Conservation (phyloP, 768 basidiomycete genomes). For the Trametes cubensis region DNA sequence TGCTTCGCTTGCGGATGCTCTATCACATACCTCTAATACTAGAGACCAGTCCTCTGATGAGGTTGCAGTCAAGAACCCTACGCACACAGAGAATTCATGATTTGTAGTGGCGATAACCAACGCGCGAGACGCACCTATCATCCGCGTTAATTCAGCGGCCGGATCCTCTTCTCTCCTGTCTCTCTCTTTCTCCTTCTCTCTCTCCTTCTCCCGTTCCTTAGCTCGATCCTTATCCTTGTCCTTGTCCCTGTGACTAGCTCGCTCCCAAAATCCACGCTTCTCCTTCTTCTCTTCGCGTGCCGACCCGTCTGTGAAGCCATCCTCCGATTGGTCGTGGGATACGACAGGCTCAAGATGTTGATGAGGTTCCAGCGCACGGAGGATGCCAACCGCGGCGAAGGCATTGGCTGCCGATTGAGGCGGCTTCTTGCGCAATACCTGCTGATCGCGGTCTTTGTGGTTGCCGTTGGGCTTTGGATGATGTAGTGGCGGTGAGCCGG, state of each 20-base stretch:
- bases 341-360: slow-evolving; percentile 28
- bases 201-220: slow-evolving; percentile 42
- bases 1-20: slow-evolving; percentile 69
- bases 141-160: slow-evolving; percentile 60
- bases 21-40: slow-evolving; percentile 84
- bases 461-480: slow-evolving; percentile 19
- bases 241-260: slow-evolving; percentile 34
- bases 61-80: slow-evolving; percentile 76
- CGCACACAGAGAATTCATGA: background rate
- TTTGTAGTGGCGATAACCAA: background rate
- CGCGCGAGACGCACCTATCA: slow-evolving; percentile 57
- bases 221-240: slow-evolving; percentile 42
- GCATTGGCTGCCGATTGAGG: slow-evolving; percentile 29
- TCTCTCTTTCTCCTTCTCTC: slow-evolving; percentile 42
- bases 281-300: slow-evolving; percentile 49
- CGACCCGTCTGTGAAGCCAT: slow-evolving; percentile 32
- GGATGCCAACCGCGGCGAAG: slow-evolving; percentile 52
- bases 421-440: slow-evolving; percentile 32
- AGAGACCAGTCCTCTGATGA: slow-evolving; percentile 81
- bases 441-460: slow-evolving; percentile 28
- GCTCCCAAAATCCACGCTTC: slow-evolving; percentile 59
- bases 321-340: slow-evolving; percentile 36
- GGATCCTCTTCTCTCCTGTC: slow-evolving; percentile 47
- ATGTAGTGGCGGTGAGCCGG: slow-evolving; percentile 6
- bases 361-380: slow-evolving; percentile 65